Base-by-base conservation (phyloP, 1,139 yeast genomes). In the Tardiomyces depauwii region DNA sequence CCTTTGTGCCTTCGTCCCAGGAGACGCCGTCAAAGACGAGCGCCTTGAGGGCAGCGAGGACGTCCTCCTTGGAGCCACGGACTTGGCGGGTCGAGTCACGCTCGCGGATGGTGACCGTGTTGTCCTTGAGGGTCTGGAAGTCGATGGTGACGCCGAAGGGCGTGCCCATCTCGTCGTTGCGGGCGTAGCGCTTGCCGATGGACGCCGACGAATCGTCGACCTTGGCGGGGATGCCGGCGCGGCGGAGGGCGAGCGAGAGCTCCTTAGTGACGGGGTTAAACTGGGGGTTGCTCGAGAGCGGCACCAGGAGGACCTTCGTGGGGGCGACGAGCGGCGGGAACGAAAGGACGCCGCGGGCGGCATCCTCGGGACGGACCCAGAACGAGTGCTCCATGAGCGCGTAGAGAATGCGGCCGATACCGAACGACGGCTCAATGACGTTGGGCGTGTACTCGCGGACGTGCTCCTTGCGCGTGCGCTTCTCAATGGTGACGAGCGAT, bases 111-210 rank as follows among this genome's bases (percentile, higher is more conserved):
- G 99, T 93, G 55, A 93, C 84, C 14, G 96, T 82, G 46, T 80
- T 79, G 62, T 93, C 97, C 65, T 84, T 80, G 52, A 84, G 78
- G 46, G 96, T 82, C 55, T 93, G 97, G 67, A 93, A 93, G 69
- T 93, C 99, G 59, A 93, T 84, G 55, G 99, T 93, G 66, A 93
- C 79, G 68, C 99, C 99, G 63, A 91, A 93, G 57, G 99, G 98
- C 49, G 98, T 93, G 68, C 99, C 99, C 66, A 93, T 78, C 72
- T 93, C 99, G 68, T 93, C 99, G 67, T 93, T 93, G 74, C 99
- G 86, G 52, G 98, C 89, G 62, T 93, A 93, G 72, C 99, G 84
- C 74, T 89, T 87, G 72, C 99, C 99, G 59, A 93, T 91, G 28
- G 97, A 87, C 33, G 96, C 97, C 60, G 95, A 84, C 16, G 97